These are phyloP conservation scores for Cucumis variabilis DNA, from an alignment of 331 rosid genomes.

Conservation along the genomic window DNA sequence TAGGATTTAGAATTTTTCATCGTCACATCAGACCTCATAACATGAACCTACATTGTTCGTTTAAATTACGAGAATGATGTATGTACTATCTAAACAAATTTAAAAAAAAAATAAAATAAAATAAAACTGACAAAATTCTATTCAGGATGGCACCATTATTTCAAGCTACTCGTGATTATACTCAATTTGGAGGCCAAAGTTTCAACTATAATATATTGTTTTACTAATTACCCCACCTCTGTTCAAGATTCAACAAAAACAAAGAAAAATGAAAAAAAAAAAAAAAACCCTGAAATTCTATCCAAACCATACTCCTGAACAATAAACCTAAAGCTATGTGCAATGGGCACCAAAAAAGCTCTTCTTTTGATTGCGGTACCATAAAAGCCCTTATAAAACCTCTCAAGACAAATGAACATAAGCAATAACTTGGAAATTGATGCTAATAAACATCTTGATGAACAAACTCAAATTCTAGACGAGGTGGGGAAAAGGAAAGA, in stretches of 20 bases:
- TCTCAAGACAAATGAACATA: background rate
- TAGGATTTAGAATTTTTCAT: background rate
- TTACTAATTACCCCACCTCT: background rate
- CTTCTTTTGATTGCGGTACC: background rate
- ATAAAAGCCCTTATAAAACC: background rate
- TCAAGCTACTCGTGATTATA: background rate
- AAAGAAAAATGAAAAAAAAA: background rate
- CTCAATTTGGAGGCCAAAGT: background rate
- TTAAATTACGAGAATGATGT: background rate
- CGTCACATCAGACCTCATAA: background rate
- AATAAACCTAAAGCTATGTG: background rate
- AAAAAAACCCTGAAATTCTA: background rate
- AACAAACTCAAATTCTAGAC: slow-evolving; percentile 13
- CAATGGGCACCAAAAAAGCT: background rate
- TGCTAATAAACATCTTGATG: background rate
- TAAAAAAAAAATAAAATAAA: background rate
- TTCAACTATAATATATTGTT: background rate
- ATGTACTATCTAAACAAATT: background rate
- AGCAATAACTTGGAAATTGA: background rate
- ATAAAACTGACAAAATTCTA: background rate
- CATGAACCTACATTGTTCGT: background rate
- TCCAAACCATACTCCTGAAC: background rate
- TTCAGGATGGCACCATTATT: background rate
- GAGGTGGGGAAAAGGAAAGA: background rate
- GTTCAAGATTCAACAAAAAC: background rate